Evolutionary conservation across 2,329 filamentous ascomycete genomes (phyloP).

Genomic region (Penicillium paneum): DNA sequence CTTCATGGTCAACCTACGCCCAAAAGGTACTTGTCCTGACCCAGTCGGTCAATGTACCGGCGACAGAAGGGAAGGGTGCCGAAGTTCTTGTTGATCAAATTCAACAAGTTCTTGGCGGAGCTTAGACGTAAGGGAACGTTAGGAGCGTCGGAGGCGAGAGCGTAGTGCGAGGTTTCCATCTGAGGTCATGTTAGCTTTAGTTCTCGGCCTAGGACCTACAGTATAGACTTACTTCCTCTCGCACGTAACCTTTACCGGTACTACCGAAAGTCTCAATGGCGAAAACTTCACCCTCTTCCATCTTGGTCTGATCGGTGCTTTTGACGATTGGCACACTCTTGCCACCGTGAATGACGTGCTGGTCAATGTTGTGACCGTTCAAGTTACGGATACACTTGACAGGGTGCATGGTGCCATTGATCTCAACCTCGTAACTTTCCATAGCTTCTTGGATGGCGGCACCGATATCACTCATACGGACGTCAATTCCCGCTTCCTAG

Average conservation of each 20-base stretch:
- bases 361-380: conserved; percentile 85
- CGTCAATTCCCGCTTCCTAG: conserved; percentile 84
- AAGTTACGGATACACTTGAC: conserved; percentile 84
- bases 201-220: conserved; percentile 4
- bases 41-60: conserved; percentile 86
- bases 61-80: conserved; percentile 88
- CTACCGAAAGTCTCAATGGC: conserved; percentile 95
- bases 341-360: conserved; percentile 82
- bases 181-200: conserved; percentile 27
- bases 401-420: conserved; percentile 72
- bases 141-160: conserved; percentile 67
- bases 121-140: conserved; percentile 73
- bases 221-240: conserved; percentile 67
- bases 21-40: conserved; percentile 89
- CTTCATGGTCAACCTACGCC: conserved; percentile 58
- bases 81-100: conserved; percentile 93
- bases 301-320: conserved; percentile 82
- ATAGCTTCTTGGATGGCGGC: conserved; percentile 83
- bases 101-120: conserved; percentile 81
- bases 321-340: conserved; percentile 96
- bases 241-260: conserved; percentile 83
- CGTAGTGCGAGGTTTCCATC: conserved; percentile 85
- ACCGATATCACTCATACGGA: conserved; percentile 80
- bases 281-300: conserved; percentile 95
- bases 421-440: conserved; percentile 88